Conservation (phyloP, 805 yeast species). For the Scheffersomyces stipitis region DNA sequence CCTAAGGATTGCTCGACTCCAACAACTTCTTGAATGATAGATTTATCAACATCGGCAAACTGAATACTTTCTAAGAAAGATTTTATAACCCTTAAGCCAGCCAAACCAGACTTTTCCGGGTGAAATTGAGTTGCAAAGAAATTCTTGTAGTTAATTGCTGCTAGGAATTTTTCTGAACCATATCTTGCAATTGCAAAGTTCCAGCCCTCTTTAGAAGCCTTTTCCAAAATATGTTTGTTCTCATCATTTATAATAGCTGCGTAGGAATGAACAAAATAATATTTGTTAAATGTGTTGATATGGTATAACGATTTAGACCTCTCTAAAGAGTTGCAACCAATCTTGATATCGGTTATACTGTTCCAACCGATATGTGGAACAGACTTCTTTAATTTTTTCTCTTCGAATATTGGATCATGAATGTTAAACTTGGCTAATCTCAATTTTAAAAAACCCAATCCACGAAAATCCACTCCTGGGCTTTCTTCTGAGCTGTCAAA, state of each 20-base stretch:
- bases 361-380: constrained; percentile 99
- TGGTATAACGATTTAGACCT: constrained; percentile 50
- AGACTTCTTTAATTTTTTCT: constrained; percentile 52
- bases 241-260: constrained; percentile 62
- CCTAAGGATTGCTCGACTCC: constrained; percentile 37
- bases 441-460: constrained; percentile 48
- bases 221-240: constrained; percentile 23
- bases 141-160: constrained; percentile 75
- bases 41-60: constrained; percentile 20
- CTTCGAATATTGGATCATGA: constrained; percentile 32
- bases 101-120: constrained; percentile 96
- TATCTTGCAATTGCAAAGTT: constrained; percentile 69
- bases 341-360: constrained; percentile 33
- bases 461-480: constrained; percentile 59
- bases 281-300: constrained; percentile 65
- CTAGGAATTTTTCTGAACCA: constrained; percentile 77
- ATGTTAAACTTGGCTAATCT: constrained; percentile 54
- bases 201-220: constrained; percentile 53
- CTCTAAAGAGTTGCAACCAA: constrained; percentile 21
- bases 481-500: constrained; percentile 76
- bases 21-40: constrained; percentile 16
- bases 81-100: constrained; percentile 77
- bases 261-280: constrained; percentile 93
- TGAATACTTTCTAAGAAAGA: constrained; percentile 61
- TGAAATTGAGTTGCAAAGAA: constrained; percentile 96